These are phyloP conservation scores for Euphorbia lathyris DNA, from an alignment of 345 rosid genomes.

Conservation along the genomic window DNA sequence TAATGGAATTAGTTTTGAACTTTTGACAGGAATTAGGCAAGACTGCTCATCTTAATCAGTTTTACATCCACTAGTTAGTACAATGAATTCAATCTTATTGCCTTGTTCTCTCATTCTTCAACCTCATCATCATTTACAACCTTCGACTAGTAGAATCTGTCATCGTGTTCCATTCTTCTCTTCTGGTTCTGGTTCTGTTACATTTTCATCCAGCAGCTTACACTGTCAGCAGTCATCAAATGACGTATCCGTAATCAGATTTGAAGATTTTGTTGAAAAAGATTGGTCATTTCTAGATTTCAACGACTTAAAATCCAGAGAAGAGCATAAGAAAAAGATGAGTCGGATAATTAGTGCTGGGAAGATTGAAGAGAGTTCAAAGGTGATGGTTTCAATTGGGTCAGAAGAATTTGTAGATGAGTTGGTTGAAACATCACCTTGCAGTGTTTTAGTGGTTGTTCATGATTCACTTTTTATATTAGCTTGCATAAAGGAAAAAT, in stretches of 20 bases:
- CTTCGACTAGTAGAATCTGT: background rate
- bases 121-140: constrained; percentile 6
- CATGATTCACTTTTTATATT: constrained; percentile 83
- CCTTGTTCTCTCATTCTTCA: constrained; percentile 23
- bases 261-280: constrained; percentile 67
- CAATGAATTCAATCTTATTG: constrained; percentile 40
- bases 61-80: constrained; percentile 1
- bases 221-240: constrained; percentile 20
- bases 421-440: constrained; percentile 49
- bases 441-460: constrained; percentile 58
- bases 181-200: constrained; percentile 3
- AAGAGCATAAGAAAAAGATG: constrained; percentile 40
- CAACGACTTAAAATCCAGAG: constrained; percentile 40
- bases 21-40: too few relatives aligned
- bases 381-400: constrained; percentile 66
- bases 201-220: constrained; percentile 12
- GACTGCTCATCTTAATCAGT: constrained; percentile 4
- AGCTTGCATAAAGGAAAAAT: constrained; percentile 70
- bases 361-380: constrained; percentile 50
- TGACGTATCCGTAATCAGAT: constrained; percentile 41
- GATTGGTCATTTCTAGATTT: constrained; percentile 91
- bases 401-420: constrained; percentile 70
- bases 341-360: constrained; percentile 64
- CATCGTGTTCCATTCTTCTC: constrained; percentile 8
- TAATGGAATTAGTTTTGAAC: too few relatives aligned